Evolutionary conservation across 2,329 filamentous ascomycete genomes (phyloP), one percentile per base, ranked within the genome.

Genomic region (Orbilia javanica): DNA sequence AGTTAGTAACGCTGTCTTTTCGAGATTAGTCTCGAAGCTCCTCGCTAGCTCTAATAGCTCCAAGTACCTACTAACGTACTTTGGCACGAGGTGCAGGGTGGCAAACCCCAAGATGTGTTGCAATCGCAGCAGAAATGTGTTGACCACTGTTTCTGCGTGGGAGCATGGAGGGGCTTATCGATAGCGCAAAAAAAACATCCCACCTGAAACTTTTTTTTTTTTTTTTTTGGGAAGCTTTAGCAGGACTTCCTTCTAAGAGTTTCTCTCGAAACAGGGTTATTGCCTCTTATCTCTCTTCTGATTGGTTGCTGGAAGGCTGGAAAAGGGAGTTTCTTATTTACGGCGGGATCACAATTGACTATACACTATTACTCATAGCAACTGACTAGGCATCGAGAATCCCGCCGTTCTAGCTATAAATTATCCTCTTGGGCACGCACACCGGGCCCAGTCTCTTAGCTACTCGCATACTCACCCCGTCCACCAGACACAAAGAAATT

Each of bases 151-250:
- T n/a, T n/a, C n/a, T n/a, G n/a, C n/a, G n/a, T n/a, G n/a, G n/a
- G n/a, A n/a, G n/a, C 10, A 18, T 64, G 60, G 57, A 53, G 66
- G 72, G 66, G 72, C 74, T 78, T 78, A 78, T 78, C 74, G 74
- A 78, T 78, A 72, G 62, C 57, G 57, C 60, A 36, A 34, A 52
- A 44, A 55, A 55, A 67, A 27, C 42, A 67, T 42, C 55, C 67
- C 74, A 66, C 62, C 34, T 48, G 48, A 20, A 39, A 50, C 53
- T 62, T 42, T 44, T 39, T 46, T 22, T 20, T 20, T 34, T 18
- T 20, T 48, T 48, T 48, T 10, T 11, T 20, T 18, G 27, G 15
- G 34, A 18, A 15, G 4, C 11, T 50, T 25, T 25, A n/a, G n/a
- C n/a, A n/a, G n/a, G n/a, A n/a, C 34, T 11, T 18, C 25, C 48